Evolutionary conservation across 2,329 filamentous ascomycete genomes (phyloP), one percentile per base, ranked within the genome.

Genomic region (Chaetomiaceae sp.): DNA sequence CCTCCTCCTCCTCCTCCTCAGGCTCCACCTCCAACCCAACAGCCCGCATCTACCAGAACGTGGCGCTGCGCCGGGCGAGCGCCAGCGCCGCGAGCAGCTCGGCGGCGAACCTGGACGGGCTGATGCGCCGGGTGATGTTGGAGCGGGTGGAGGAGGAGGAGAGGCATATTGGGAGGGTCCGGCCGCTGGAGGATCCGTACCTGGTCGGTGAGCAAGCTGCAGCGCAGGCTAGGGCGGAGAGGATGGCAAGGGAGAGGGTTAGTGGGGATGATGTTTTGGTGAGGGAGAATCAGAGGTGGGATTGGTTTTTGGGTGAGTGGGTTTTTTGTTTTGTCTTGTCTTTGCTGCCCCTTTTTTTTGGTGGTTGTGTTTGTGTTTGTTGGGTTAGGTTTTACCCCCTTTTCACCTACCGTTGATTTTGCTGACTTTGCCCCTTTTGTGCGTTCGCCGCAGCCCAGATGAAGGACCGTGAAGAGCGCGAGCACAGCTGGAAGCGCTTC

Each of bases 161-260:
- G 55, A 58, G 59, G 45, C 43, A 61, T 51, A 43, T 7, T 10
- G 6, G n/a, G n/a, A n/a, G 54, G 19, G 57, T 71, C 34, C 71
- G 75, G 6, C 82, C 81, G 3, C 71, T 83, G 16, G 84, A 87
- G 66, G 84, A 87, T 57, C 83, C 83, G 0, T 76, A 83, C 50
- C 69, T 87, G 9, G 84, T 87, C 2, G 84, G 84, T 30, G 82
- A 86, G 66, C 74, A 75, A 44, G 83, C 82, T 3, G 84, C 84
- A 2, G 70, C 73, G 9, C 66, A 73, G 55, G 81, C 82, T 7
- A 72, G 79, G 38, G 67, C 69, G n/a, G 78, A 79, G 61, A 72
- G 83, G 54, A 65, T 84, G 23, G 73, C 73, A n/a, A 69, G 76
- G 46, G 77, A 84, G 66, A 70, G 74, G 43, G 75, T 82, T 65